Percentiles rank a stretch among this genome's conserved stretches.
Evolutionary conservation across 2,329 filamentous ascomycete genomes (phyloP).

Genomic region (Epicoccum sorghinum): DNA sequence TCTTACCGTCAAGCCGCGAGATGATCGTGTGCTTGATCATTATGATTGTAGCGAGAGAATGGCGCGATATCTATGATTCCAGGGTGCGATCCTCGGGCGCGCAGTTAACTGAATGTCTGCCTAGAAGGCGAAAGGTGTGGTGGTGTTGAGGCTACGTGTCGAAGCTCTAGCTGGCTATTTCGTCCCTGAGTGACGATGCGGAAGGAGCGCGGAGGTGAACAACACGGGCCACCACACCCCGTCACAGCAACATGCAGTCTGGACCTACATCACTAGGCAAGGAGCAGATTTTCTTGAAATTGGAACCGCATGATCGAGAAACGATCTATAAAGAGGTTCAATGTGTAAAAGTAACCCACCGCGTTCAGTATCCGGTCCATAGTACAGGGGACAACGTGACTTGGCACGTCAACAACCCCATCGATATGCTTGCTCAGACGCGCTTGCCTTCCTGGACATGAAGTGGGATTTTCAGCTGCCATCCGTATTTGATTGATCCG

Average conservation of each 20-base stretch:
- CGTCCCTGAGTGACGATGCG: constrained; percentile 28
- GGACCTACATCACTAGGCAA: not conserved
- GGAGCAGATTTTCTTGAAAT: too few species aligned
- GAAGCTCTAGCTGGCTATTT: constrained; percentile 22
- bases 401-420: constrained; percentile 4
- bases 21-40: constrained; percentile 97
- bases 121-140: constrained; percentile 4
- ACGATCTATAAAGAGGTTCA: not conserved
- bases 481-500: not conserved
- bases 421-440: not conserved
- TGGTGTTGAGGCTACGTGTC: constrained; percentile 41
- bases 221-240: constrained; percentile 15
- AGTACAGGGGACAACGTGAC: not conserved
- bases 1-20: constrained; percentile 82
- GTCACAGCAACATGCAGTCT: not conserved
- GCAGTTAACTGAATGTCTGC: not conserved
- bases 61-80: too few species aligned
- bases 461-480: not conserved
- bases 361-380: not conserved
- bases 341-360: not conserved
- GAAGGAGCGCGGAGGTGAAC: constrained; percentile 30
- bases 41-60: not conserved
- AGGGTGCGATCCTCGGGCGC: not conserved
- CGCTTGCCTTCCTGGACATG: not conserved
- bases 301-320: not conserved